Evolutionary conservation across 768 basidiomycete species (phyloP), one percentile per base, ranked within the genome.

Genomic region (Lactifluus subvellereus): DNA sequence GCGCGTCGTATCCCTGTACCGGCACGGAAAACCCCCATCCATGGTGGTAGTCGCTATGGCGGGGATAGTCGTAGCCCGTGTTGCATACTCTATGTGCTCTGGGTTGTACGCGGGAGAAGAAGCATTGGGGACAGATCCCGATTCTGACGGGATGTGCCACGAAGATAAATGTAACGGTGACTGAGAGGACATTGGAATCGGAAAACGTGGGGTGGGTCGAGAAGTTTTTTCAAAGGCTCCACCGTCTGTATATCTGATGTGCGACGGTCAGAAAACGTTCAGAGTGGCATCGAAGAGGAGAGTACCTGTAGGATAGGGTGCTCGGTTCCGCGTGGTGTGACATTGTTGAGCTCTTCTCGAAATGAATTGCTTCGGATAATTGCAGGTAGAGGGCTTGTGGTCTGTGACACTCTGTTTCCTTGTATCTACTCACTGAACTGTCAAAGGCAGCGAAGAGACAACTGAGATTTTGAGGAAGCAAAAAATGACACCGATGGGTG

Each of bases 221-320:
- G 18, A 47, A 18, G 42, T 9, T 0, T 20, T 42, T 5, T 37
- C 47, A 16, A 43, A 30, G 3, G 32, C 14, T 9, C 42, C 40
- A 20, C 9, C 11, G 38, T 20, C 40, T n/a, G 58, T 3, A 20
- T 37, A 42, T 38, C 58, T 59, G 32, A 33, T 14, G 30, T 18
- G 10, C 8, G n/a, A 20, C 10, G 20, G 27, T 59, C 13, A 60
- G 47, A 30, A 45, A 14, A 6, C 4, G 11, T 42, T 1, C 14
- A 18, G 14, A 35, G n/a, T 13, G 8, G 16, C 1, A 11, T 1
- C 16, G 30, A 43, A 43, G 14, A 47, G 16, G 40, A 18, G 13
- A n/a, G 18, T 45, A 64, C 62, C 53, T 59, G 47, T 27, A 59
- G 33, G 20, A 4, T 27, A 50, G 30, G 9, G 47, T 53, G n/a